phyloP scores from a whole-genome alignment of 2,329 filamentous ascomycete species.

The Aspergillus arachidicola region DNA sequence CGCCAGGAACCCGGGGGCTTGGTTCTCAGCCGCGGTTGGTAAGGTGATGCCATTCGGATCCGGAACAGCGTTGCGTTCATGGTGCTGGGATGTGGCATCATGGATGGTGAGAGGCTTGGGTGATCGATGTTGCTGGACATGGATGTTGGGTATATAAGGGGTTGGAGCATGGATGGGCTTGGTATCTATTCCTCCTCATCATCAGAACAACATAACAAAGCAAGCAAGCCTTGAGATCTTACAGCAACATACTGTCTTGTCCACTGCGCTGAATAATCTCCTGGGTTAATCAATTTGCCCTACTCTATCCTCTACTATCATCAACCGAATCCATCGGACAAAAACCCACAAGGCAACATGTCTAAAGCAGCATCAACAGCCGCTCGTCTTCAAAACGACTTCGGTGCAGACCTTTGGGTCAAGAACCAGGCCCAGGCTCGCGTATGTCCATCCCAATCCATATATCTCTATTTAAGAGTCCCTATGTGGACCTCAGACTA shows the following conservation, averaged over 20 bases:
- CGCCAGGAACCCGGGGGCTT: neutral
- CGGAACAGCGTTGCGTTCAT: neutral
- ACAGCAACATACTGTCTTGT: neutral
- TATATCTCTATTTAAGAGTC: neutral
- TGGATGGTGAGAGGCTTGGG: neutral
- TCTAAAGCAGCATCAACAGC: neutral
- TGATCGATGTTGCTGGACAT: neutral
- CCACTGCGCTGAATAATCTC: neutral
- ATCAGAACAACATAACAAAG: neutral
- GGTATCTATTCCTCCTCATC: neutral
- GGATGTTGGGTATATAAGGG: neutral
- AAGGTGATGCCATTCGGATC: slow-evolving; percentile 1
- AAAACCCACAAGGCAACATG: neutral
- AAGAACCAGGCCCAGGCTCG: slow-evolving; percentile 7
- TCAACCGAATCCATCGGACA: neutral
- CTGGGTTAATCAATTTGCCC: neutral
- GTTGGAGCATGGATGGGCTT: neutral
- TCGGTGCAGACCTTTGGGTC: slow-evolving; percentile 42
- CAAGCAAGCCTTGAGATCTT: neutral
- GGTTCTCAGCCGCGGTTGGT: neutral
- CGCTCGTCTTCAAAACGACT: slow-evolving; percentile 36
- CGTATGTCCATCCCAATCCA: neutral
- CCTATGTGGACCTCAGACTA: neutral
- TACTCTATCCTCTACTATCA: neutral
- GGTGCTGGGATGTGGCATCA: neutral